phyloP scores from a whole-genome alignment of 1,139 yeast species.

The Zygoascus hellenicus region DNA sequence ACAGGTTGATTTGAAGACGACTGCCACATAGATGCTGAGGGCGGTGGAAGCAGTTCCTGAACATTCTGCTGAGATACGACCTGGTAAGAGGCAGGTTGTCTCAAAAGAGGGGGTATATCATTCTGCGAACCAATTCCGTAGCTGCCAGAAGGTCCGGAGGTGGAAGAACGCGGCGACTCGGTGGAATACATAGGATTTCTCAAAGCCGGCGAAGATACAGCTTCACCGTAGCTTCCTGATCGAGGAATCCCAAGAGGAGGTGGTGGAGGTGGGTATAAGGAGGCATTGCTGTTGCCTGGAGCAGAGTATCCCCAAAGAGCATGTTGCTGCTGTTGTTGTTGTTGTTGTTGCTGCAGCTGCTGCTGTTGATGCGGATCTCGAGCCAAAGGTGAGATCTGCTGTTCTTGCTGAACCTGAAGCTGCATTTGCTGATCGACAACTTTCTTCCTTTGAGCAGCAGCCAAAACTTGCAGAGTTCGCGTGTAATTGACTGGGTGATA shows the following conservation, averaged over 20 bases:
- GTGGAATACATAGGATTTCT: neutral
- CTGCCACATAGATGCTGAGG: conserved; percentile 4
- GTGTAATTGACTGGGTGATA: conserved; percentile 31
- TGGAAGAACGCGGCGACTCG: conserved; percentile 3
- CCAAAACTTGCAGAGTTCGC: conserved; percentile 35
- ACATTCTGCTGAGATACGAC: neutral
- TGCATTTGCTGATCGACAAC: conserved; percentile 25
- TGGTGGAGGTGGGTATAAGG: conserved; percentile 9
- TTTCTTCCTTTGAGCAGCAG: conserved; percentile 33
- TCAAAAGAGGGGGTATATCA: neutral
- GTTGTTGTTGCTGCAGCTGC: conserved; percentile 14
- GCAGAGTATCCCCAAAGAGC: conserved; percentile 13
- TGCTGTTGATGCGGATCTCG: conserved; percentile 13
- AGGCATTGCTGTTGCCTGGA: conserved; percentile 12
- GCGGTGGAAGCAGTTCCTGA: conserved; percentile 1
- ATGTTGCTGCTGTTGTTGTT: conserved; percentile 14
- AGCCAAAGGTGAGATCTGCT: conserved; percentile 14
- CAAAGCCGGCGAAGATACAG: neutral
- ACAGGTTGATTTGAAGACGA: neutral
- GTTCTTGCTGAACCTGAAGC: conserved; percentile 13
- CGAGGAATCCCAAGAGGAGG: conserved; percentile 1
- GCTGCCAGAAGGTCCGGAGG: conserved; percentile 1
- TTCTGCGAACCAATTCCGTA: neutral
- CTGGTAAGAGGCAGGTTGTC: neutral
- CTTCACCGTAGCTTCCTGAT: neutral